phyloP scores from a whole-genome alignment of 345 rosid genomes.

The Linum tenue region DNA sequence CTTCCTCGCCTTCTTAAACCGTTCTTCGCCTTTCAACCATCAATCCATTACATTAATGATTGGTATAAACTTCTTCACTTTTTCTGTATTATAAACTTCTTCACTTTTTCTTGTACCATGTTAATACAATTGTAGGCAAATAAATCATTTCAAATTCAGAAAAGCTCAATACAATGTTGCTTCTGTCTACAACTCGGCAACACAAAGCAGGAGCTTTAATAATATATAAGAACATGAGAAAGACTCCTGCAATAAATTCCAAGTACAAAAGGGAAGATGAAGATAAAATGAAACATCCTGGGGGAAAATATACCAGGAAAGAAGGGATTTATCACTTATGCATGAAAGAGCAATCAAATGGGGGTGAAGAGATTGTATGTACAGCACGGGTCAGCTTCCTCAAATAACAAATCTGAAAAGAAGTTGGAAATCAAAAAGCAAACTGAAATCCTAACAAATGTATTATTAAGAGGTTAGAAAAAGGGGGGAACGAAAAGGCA shows the following conservation, averaged over 20 bases:
- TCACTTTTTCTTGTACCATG: too few species aligned
- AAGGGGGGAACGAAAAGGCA: conserved; percentile 35
- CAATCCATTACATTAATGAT: too few species aligned
- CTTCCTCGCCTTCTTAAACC: too few species aligned
- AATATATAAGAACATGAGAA: neutral
- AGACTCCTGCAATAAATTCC: conserved; percentile 1
- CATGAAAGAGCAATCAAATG: conserved; percentile 28
- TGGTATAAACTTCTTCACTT: too few species aligned
- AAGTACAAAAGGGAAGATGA: conserved; percentile 3
- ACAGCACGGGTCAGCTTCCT: conserved; percentile 21
- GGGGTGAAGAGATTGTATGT: conserved; percentile 16
- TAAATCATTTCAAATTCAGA: too few species aligned
- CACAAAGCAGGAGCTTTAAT: neutral
- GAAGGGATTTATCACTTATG: conserved; percentile 20
- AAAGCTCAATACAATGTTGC: too few species aligned
- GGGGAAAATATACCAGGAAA: conserved; percentile 1
- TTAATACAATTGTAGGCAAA: too few species aligned
- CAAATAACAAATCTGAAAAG: conserved; percentile 2
- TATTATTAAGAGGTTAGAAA: conserved; percentile 12
- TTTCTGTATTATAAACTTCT: too few species aligned
- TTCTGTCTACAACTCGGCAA: too few species aligned
- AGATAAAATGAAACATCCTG: conserved; percentile 8
- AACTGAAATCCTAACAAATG: conserved; percentile 18
- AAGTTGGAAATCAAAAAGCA: neutral
- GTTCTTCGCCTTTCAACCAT: too few species aligned